phyloP scores from a whole-genome alignment of 352 stramenopile genomes.

The Phytopythium delawarense region DNA sequence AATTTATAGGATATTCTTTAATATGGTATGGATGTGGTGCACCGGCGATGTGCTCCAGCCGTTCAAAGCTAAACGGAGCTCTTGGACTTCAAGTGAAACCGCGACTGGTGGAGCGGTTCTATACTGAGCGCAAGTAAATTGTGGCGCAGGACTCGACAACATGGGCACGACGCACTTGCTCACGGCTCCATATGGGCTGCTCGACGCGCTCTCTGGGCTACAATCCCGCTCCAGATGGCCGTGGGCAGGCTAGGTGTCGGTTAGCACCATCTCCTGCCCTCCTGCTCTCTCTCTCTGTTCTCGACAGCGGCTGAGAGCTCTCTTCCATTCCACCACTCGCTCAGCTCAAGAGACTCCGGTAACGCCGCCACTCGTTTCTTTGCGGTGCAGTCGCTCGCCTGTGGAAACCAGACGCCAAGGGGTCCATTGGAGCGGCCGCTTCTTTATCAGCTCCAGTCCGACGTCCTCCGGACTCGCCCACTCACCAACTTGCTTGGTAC shows the following conservation, averaged over 20 bases:
- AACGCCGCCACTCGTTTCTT: constrained; percentile 1
- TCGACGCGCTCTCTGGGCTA: not conserved
- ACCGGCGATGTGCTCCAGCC: constrained; percentile 1
- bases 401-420: not conserved
- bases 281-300: not conserved
- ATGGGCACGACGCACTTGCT: not conserved
- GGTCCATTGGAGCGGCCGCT: not conserved
- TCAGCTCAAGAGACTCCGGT: not conserved
- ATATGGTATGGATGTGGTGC: not conserved
- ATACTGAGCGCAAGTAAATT: not conserved
- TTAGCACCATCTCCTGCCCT: not conserved
- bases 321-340: constrained; percentile 5
- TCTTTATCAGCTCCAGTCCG: constrained; percentile 6
- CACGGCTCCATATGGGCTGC: not conserved
- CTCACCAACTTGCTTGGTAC: constrained; percentile 10
- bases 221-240: not conserved
- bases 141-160: not conserved
- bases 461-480: not conserved
- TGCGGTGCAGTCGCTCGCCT: not conserved
- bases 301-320: not conserved
- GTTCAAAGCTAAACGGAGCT: not conserved
- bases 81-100: not conserved
- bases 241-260: not conserved
- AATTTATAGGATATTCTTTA: no score
- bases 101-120: not conserved